phyloP scores from a whole-genome alignment of 2,329 filamentous ascomycete genomes.

The Colletotrichum sp. region DNA sequence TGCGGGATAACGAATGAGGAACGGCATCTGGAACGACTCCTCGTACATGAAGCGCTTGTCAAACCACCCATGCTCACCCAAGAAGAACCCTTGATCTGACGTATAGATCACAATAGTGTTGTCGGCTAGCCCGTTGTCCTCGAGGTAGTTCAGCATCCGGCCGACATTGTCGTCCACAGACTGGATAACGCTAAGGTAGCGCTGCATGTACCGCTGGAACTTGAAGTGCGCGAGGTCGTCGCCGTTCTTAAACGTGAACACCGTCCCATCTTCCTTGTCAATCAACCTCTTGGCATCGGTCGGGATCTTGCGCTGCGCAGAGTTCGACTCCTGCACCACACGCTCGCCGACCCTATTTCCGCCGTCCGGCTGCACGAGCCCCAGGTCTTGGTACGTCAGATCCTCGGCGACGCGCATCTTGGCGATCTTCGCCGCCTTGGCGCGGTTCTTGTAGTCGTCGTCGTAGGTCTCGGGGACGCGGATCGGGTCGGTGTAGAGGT shows the following conservation, averaged over 20 bases:
- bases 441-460: constrained; percentile 59
- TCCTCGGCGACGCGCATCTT: constrained; percentile 58
- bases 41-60: constrained; percentile 65
- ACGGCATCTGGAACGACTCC: constrained; percentile 61
- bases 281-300: constrained; percentile 35
- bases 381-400: constrained; percentile 54
- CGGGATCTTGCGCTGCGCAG: constrained; percentile 30
- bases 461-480: constrained; percentile 54
- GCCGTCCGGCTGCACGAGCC: constrained; percentile 51
- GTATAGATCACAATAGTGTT: constrained; percentile 59
- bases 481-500: constrained; percentile 50
- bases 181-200: constrained; percentile 57
- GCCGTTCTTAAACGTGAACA: constrained; percentile 47
- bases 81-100: constrained; percentile 60
- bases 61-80: constrained; percentile 62
- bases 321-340: constrained; percentile 28
- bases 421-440: constrained; percentile 50
- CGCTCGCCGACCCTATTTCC: constrained; percentile 40
- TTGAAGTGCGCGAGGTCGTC: constrained; percentile 55
- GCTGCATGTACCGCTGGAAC: constrained; percentile 61
- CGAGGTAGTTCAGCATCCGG: constrained; percentile 49
- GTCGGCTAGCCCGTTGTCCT: constrained; percentile 41
- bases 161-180: constrained; percentile 57
- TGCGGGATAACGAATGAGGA: constrained; percentile 49
- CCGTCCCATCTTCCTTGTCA: constrained; percentile 47